Base-by-base conservation (phyloP, 2,329 filamentous ascomycete genomes). In the Beauveria pseudobassiana region DNA sequence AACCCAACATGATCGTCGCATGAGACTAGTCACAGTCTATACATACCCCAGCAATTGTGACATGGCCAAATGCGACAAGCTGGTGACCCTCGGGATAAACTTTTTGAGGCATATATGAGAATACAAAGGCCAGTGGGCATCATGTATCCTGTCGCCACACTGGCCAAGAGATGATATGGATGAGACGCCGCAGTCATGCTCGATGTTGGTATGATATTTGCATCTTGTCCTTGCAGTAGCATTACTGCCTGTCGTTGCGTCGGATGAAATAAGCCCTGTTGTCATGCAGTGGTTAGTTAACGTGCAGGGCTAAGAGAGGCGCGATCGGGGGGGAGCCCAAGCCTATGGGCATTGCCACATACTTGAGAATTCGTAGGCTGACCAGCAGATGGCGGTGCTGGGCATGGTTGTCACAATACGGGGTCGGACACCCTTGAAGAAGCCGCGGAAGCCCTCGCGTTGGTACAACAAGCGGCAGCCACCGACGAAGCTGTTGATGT, bases 341-440 rank as follows among this genome's bases (percentile, higher is more conserved):
- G 34, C 34, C 34, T 16, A 38, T 38, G 24, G 16, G 6, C 18
- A 30, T 22, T 18, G 18, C 7, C 16, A 77, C 83, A 70, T 75
- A 87, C 85, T 88, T 88, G 68, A 87, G 65, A 85, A 85, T 69
- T 88, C 85, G 68, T 88, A 88, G 34, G 85, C 85, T 45, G 85
- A 95, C 95, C 95, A 99, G 82, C 95, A 99, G 71, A 99, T 99
- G n/a, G 95, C 95, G 40, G 95, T 99, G 77, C 93, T 97, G 22
- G 95, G 95, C 89, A 98, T 98, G 1, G 95, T 96, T 12, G 93
- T 97, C 65, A 99, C 87, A 53, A 99, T 88, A 70, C 95, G 84
- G 52, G 95, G 95, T 69, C 90, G 87, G 72, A 97, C 85, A 49
- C 95, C 95, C 72, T 96, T 93, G 78, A 97, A 93, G 77, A 98